Evolutionary conservation across 2,329 filamentous ascomycete species (phyloP), one percentile per base, ranked within the genome.

Genomic region (Teratosphaeria zuluensis): DNA sequence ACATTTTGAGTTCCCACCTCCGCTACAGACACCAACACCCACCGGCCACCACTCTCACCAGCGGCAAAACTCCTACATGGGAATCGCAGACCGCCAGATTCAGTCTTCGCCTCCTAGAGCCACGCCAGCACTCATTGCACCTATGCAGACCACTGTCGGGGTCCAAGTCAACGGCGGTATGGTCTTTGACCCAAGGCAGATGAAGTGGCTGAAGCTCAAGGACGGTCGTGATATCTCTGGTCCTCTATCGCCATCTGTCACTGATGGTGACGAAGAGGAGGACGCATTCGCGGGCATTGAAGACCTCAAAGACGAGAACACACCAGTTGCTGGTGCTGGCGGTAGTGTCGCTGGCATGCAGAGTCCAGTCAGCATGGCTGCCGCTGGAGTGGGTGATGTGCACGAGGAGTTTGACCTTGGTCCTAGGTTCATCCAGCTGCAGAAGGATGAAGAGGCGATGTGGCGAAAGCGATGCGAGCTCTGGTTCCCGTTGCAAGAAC

Each of bases 341-440:
- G 66, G 31, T 12, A 28, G 59, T 3, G 62, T 62, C 11, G 58
- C 58, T 30, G 63, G 65, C 31, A 63, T 71, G 62, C 65, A 62
- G n/a, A 69, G 65, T 60, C 68, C 67, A 3, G 59, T 66, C 12
- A 64, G 66, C 11, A 63, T 61, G 58, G 64, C 65, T 11, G 69
- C 74, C 59, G 88, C 92, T 69, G 92, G 89, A 81, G 84, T 90
- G 6, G 69, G 70, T 24, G 71, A 72, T 31, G 89, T 96, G 12
- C 90, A 90, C 56, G 94, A 99, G 74, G 94, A 99, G 72, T 99
- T 99, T 68, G 94, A 99, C 70, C 90, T 99, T 58, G 94, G 94
- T 0, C 94, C 92, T 2, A 90, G 95, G 72, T 99, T 97, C 70
- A 86, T 97, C 63, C 82, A 87, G 66, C 81, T 92, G 63, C 92